A percentile compares a stretch with the other conserved stretches of the same genome.
Conservation (phyloP, 2,329 filamentous ascomycete genomes). For the Hysterium pulicare region DNA sequence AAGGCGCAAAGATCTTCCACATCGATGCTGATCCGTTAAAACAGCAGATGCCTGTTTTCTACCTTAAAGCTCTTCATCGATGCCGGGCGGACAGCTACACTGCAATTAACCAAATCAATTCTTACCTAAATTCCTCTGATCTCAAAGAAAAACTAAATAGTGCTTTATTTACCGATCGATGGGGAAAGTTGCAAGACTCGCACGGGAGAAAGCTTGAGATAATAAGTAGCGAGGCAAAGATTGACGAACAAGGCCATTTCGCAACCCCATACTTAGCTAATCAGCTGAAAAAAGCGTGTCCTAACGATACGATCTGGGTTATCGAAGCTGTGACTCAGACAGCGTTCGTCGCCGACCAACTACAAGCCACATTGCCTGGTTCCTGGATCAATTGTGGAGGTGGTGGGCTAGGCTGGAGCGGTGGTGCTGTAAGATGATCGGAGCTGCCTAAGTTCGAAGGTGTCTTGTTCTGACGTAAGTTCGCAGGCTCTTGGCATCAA, state of each 20-base stretch:
- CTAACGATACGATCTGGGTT: conserved; percentile 67
- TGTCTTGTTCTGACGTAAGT: too few relatives aligned
- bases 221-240: conserved; percentile 58
- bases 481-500: conserved; percentile 70
- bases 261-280: conserved; percentile 57
- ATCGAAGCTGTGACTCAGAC: conserved; percentile 77
- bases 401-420: conserved; percentile 77
- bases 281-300: conserved; percentile 56
- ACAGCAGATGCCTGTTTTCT: conserved; percentile 58
- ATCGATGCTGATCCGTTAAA: conserved; percentile 67
- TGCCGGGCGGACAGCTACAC: conserved; percentile 52
- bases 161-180: conserved; percentile 45
- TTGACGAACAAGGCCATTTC: conserved; percentile 61
- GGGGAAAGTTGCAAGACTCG: conserved; percentile 54
- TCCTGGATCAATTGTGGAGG: conserved; percentile 80
- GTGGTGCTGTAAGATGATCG: conserved; percentile 51
- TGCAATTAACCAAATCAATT: conserved; percentile 66
- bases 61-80: conserved; percentile 52
- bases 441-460: neutral
- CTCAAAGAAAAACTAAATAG: conserved; percentile 38
- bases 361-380: conserved; percentile 65
- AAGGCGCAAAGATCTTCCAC: conserved; percentile 59
- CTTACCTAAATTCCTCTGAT: conserved; percentile 52
- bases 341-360: conserved; percentile 64
- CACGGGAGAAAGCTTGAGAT: conserved; percentile 58